These are phyloP conservation scores for Metschnikowia corniflorae DNA, from an alignment of 805 yeast species.

Conservation along the genomic window DNA sequence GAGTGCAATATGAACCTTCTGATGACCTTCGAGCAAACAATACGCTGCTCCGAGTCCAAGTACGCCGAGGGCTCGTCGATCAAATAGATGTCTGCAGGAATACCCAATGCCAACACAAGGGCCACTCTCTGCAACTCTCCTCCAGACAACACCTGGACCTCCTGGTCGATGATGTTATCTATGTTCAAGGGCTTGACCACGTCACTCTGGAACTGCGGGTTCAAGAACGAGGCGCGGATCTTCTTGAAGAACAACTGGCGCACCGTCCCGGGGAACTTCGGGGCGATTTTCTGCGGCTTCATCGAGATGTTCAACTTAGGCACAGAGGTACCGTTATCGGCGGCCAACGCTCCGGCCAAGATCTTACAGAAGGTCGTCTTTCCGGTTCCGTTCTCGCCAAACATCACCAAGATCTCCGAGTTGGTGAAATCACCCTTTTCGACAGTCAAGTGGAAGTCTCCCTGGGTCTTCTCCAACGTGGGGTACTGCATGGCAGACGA, in stretches of 20 bases:
- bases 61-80: constrained; percentile 99
- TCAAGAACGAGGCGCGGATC: constrained; percentile 88
- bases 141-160: constrained; percentile 96
- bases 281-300: constrained; percentile 99
- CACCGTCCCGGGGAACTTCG: constrained; percentile 97
- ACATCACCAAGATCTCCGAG: constrained; percentile 96
- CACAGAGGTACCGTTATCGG: constrained; percentile 75
- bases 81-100: constrained; percentile 91
- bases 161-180: constrained; percentile 94
- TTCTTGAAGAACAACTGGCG: constrained; percentile 96
- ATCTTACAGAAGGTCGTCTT: constrained; percentile 96
- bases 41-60: constrained; percentile 99
- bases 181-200: constrained; percentile 93
- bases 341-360: constrained; percentile 87
- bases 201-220: constrained; percentile 97
- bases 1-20: constrained; percentile 94
- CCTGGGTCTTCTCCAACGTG: constrained; percentile 84
- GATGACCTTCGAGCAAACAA: constrained; percentile 96
- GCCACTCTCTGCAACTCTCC: constrained; percentile 99
- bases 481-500: constrained; percentile 78
- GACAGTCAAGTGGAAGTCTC: constrained; percentile 84
- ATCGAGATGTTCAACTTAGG: constrained; percentile 91
- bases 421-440: constrained; percentile 90
- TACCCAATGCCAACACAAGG: constrained; percentile 89
- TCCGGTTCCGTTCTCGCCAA: constrained; percentile 99